Evolutionary conservation across 177 flowering plant genomes (phyloP), one percentile per base, ranked within the genome.

Genomic region (Vitis hybrid): DNA sequence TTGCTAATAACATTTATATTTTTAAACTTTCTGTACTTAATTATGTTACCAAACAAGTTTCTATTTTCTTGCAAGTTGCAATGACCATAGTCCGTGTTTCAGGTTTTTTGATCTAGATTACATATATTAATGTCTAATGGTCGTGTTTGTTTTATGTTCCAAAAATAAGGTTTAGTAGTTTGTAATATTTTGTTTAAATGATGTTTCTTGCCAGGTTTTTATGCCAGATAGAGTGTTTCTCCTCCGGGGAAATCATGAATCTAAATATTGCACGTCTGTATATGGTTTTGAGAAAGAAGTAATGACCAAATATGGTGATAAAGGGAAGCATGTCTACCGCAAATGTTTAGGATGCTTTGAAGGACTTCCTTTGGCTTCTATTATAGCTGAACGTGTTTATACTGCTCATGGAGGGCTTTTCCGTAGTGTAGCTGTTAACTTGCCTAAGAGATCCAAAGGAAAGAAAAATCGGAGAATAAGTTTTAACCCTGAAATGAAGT

Each of bases 321-420:
- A 79, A 60, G 98, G 99, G 58, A 89, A 87, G 71, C 97, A 93
- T 79, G 99, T 84, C 0, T 93, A 93, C 70, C 74, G 95, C n/a
- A 95, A 91, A 78, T 95, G 96, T 81, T 80, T 95, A 70, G 97
- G 92, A 64, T 95, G 98, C 78, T 95, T 95, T 72, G 97, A 92
- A 80, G 97, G 94, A 45, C 98, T 93, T 58, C 99, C 99, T 49
- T 80, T 93, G 74, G 93, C 97, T 56, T 86, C 99, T 31, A 79
- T 95, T 60, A 88, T 93, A 49, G 92, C 93, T 29, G 90, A 84
- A 1, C 72, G 77, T 77, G 97, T 93, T 57, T 95, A 87, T 73
- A 93, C 98, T 13, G 96, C 97, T 66, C 99, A 95, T 79, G 99
- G 99, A 67, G 99, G 99, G 22, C 89, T 95, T 75, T 95, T 95